phyloP scores from a whole-genome alignment of 2,329 filamentous ascomycete genomes.

The Hirsutella rhossiliensis region DNA sequence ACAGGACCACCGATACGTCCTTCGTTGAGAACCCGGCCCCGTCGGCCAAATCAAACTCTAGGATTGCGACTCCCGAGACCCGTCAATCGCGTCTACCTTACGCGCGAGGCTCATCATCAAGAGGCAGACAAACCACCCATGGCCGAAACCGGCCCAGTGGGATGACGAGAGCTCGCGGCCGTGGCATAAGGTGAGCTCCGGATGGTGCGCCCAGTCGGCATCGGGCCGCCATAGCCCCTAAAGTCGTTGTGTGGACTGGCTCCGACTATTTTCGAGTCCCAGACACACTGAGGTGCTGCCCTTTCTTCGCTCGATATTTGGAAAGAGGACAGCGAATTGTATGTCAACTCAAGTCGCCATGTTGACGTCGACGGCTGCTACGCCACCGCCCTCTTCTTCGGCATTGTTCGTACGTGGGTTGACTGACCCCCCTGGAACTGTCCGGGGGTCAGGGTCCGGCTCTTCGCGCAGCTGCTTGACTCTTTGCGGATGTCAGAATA shows the following conservation, averaged over 20 bases:
- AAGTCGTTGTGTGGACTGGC: not conserved
- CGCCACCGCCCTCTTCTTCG: constrained; percentile 1
- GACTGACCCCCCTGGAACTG: constrained; percentile 70
- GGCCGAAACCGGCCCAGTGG: constrained; percentile 30
- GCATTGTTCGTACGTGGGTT: constrained; percentile 60
- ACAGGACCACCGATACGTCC: constrained; percentile 78
- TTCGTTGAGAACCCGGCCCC: constrained; percentile 74
- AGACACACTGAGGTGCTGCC: not conserved
- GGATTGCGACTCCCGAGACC: constrained; percentile 28
- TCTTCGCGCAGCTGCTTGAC: constrained; percentile 73
- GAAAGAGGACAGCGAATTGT: not conserved
- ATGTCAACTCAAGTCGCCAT: constrained; percentile 15
- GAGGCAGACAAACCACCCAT: constrained; percentile 14
- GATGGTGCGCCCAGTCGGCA: too few species aligned
- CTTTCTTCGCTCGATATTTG: not conserved
- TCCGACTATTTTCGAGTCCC: not conserved
- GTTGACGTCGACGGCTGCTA: constrained; percentile 15
- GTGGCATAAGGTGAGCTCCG: constrained; percentile 28
- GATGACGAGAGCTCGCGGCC: constrained; percentile 31
- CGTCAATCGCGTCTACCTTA: constrained; percentile 36
- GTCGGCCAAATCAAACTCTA: constrained; percentile 36
- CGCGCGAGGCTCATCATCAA: constrained; percentile 26
- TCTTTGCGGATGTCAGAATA: constrained; percentile 32
- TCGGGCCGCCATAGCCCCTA: not conserved
- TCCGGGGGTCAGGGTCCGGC: constrained; percentile 77